Conservation (phyloP, 352 stramenopile species). For the Pythium aristosporum region DNA sequence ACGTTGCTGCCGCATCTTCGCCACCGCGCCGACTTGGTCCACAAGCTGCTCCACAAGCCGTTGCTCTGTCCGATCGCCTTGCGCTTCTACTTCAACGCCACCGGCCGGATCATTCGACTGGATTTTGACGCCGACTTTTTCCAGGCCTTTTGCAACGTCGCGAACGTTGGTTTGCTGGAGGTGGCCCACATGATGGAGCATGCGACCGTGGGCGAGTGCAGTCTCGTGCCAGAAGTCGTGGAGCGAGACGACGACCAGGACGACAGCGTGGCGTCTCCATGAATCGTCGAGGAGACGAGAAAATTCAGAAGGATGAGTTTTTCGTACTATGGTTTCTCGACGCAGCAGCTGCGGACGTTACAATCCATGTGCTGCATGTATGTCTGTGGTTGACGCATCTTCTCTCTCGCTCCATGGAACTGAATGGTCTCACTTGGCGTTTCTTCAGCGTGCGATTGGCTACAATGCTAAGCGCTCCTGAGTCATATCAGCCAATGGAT, state of each 20-base stretch:
- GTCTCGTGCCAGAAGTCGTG: slow-evolving; percentile 3
- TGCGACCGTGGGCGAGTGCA: background rate
- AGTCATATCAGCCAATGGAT: background rate
- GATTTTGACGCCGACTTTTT: slow-evolving; percentile 21
- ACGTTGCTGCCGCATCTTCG: slow-evolving; percentile 13
- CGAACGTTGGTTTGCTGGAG: slow-evolving; percentile 7
- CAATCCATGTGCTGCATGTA: background rate
- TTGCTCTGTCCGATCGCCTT: slow-evolving; percentile 9
- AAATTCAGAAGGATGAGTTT: no score
- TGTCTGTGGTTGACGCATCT: background rate
- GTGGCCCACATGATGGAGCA: slow-evolving; percentile 14
- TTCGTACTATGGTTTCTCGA: no score
- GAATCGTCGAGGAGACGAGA: background rate
- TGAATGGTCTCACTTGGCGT: no score
- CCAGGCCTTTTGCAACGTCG: slow-evolving; percentile 11
- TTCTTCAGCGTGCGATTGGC: background rate
- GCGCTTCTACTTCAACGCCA: slow-evolving; percentile 19
- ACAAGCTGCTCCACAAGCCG: slow-evolving; percentile 1
- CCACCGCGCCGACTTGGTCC: slow-evolving; percentile 3
- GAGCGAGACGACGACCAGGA: background rate
- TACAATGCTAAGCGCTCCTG: background rate
- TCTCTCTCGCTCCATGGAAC: no score
- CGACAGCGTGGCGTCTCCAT: background rate
- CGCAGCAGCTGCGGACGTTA: no score
- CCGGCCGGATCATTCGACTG: slow-evolving; percentile 5